phyloP scores from a whole-genome alignment of 2,329 filamentous ascomycete genomes.

The Fusarium sp. region DNA sequence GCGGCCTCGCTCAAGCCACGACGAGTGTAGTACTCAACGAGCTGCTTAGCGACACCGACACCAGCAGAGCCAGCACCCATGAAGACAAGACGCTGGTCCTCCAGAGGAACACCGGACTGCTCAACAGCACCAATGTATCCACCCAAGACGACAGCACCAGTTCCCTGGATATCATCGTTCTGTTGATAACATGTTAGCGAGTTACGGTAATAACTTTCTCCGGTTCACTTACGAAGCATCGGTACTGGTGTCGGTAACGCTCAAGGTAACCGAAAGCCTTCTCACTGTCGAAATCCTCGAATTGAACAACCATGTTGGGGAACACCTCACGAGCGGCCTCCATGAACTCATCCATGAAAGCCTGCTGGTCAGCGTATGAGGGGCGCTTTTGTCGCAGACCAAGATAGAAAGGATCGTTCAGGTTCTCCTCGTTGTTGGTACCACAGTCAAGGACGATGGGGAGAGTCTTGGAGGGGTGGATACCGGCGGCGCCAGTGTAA shows the following conservation, averaged over 20 bases:
- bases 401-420: constrained; percentile 84
- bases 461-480: constrained; percentile 87
- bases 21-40: constrained; percentile 96
- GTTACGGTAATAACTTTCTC: neutral
- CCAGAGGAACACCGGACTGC: constrained; percentile 84
- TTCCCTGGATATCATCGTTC: constrained; percentile 98
- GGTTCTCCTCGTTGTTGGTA: constrained; percentile 75
- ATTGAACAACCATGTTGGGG: constrained; percentile 82
- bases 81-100: constrained; percentile 95
- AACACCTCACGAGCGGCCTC: constrained; percentile 82
- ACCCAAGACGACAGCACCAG: constrained; percentile 91
- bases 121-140: constrained; percentile 84
- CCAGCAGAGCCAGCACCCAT: constrained; percentile 95
- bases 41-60: constrained; percentile 97
- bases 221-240: constrained; percentile 75
- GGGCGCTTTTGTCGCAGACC: constrained; percentile 88
- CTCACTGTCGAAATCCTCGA: constrained; percentile 96
- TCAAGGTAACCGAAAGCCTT: constrained; percentile 93
- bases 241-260: constrained; percentile 88
- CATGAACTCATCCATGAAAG: constrained; percentile 99
- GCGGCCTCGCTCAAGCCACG: constrained; percentile 90
- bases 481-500: constrained; percentile 95
- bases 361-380: constrained; percentile 80
- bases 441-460: constrained; percentile 77
- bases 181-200: constrained; percentile 34